Percentiles rank a stretch among this genome's conserved stretches.
Evolutionary conservation across 2,329 filamentous ascomycete species (phyloP).

Genomic region (Colletotrichum camelliae): DNA sequence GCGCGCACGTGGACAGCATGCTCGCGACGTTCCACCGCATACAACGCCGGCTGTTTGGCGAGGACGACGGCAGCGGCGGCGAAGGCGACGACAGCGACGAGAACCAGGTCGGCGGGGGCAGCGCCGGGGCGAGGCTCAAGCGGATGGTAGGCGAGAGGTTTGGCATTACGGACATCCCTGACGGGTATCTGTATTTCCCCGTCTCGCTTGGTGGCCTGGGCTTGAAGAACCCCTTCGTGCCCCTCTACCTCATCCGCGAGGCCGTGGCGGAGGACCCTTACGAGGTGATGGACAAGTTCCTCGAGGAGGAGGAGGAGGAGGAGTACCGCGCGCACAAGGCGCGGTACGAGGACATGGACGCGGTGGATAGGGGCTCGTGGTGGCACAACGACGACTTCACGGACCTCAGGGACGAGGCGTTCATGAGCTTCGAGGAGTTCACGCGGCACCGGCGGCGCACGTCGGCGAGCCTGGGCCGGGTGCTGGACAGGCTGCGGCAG

Average conservation of each 20-base stretch:
- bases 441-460: conserved; percentile 37
- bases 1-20: conserved; percentile 60
- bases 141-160: conserved; percentile 55
- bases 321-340: conserved; percentile 36
- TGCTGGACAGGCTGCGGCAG: conserved; percentile 34
- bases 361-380: conserved; percentile 6
- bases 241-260: conserved; percentile 31
- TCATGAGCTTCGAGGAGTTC: conserved; percentile 46
- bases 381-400: conserved; percentile 13
- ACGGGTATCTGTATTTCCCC: conserved; percentile 46
- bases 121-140: conserved; percentile 48
- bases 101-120: neutral
- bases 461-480: conserved; percentile 25
- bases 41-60: conserved; percentile 53
- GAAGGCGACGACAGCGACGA: neutral
- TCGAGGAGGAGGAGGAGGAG: conserved; percentile 39
- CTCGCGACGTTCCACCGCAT: conserved; percentile 57
- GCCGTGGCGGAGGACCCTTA: conserved; percentile 27
- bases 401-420: conserved; percentile 28
- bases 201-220: conserved; percentile 44
- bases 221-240: conserved; percentile 38
- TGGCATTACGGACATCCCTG: conserved; percentile 37
- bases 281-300: conserved; percentile 28
- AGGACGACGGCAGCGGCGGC: conserved; percentile 24
- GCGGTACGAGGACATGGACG: conserved; percentile 31